Base-by-base conservation (phyloP, 2,329 filamentous ascomycete species). In the Colletotrichum scovillei region DNA sequence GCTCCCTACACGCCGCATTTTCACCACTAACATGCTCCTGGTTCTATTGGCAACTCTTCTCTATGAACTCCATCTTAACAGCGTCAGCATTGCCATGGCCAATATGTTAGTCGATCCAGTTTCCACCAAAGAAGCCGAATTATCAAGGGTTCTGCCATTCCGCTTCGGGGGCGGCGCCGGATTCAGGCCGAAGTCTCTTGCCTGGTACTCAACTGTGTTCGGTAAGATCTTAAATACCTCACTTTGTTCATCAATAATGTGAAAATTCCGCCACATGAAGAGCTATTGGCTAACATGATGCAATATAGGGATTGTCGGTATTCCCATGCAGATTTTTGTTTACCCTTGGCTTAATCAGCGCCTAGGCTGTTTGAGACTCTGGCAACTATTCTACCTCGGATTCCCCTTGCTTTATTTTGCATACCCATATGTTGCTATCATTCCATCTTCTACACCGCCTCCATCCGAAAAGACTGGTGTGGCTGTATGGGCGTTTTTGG, bases 131-230 rank as follows among this genome's bases (percentile, higher is more conserved):
- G 63, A 32, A 22, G 49, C 28, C 2, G 30, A 56, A 35, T n/a
- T 14, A 2, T 22, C 16, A 8, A 32, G 63, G 14, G 7, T 6
- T 3, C 52, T 65, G 16, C 63, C 63, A 19, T 65, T 65, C 52
- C 63, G 52, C 16, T 65, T 65, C 22, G n/a, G 49, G 3, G 63
- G 63, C 16, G 63, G 63, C 49, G 63, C 63, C 16, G 63, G 63
- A 8, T 56, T 65, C 7, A n/a, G 7, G 24, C 49, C 63, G 0
- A 12, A 26, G 6, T 55, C 49, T 12, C 30, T 65, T 8, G 63
- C 63, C 19, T 65, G 63, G 63, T 38, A n/a, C 12, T 14, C 30
- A 12, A 56, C 28, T 19, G n/a, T 65, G 11, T 56, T 65, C 19
- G 63, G 63, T 56, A 19, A 56, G 63, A 38, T 16, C 14, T 38